Evolutionary conservation across 116 monocot genomes (phyloP).

Genomic region (Thalassia testudinum): DNA sequence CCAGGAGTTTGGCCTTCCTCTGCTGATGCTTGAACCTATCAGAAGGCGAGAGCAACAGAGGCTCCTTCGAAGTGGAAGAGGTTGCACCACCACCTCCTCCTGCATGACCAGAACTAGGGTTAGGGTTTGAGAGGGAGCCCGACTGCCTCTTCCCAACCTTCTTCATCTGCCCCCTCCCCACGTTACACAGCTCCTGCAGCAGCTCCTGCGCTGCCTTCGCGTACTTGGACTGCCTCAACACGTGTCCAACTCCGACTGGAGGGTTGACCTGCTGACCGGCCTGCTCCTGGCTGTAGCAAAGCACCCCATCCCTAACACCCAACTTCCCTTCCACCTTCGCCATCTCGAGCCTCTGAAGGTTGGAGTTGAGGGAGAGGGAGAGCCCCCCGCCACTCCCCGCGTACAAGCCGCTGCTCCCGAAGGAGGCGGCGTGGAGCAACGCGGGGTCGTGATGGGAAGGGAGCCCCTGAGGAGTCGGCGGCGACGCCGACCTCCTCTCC

Average conservation of each 20-base stretch:
- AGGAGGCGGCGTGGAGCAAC: slow-evolving; percentile 9
- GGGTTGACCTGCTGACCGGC: slow-evolving; percentile 10
- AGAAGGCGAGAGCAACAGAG: slow-evolving; percentile 17
- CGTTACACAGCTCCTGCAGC: slow-evolving; percentile 46
- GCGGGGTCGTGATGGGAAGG: slow-evolving; percentile 17
- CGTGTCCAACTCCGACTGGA: slow-evolving; percentile 1
- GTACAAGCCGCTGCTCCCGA: slow-evolving; percentile 18
- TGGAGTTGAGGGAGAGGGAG: slow-evolving; percentile 41
- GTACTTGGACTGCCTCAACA: slow-evolving; percentile 35
- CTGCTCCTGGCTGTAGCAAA: slow-evolving; percentile 26
- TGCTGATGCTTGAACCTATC: slow-evolving; percentile 45
- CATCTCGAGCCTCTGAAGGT: slow-evolving; percentile 46
- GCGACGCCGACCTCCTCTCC: slow-evolving; percentile 13
- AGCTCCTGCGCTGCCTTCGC: slow-evolving; percentile 40
- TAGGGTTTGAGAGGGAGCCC: neutral
- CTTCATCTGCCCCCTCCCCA: slow-evolving; percentile 5
- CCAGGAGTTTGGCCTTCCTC: slow-evolving; percentile 48
- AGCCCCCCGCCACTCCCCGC: slow-evolving; percentile 26
- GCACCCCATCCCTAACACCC: slow-evolving; percentile 26
- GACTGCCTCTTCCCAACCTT: slow-evolving; percentile 2
- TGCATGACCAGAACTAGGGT: slow-evolving; percentile 5
- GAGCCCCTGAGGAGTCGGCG: slow-evolving; percentile 10
- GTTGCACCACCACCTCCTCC: slow-evolving; percentile 9
- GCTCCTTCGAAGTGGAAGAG: neutral
- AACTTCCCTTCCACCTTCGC: slow-evolving; percentile 42